Evolutionary conservation across 805 yeast species (phyloP), one percentile per base, ranked within the genome.

Genomic region (Millerozyma miso): DNA sequence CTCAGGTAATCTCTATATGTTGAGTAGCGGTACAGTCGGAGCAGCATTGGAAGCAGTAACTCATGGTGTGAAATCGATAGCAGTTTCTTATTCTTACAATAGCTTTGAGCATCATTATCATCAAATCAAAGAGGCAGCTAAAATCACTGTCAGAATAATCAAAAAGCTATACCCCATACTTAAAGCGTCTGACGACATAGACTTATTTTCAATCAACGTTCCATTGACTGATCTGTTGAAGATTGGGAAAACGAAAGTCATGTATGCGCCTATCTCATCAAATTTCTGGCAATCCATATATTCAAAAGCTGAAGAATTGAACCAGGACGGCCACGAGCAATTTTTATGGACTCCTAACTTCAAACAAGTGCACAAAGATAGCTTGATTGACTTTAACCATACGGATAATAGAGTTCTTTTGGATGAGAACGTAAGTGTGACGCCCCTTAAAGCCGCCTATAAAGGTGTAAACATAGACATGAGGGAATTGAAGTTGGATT

Each of bases 41-140:
- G 98, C 96, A 3, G 93, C 97, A 1, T 78, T 90, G 88, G 99
- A 93, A 65, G 95, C 90, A 1, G 86, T 85, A 2, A 77, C 90
- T 34, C 79, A 74, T 43, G 83, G 82, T 0, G 78, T 80, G 23
- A 81, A 73, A 50, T 69, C 96, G 4, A 74, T 93, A 48, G 97
- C 96, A 1, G 55, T 93, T 29, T 85, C 95, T 31, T 91, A 80
- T 72, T 93, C 95, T n/a, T 93, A 84, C 57, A 79, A 74, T 41
- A 61, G 69, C 19, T 64, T 75, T 37, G 61, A 67, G 15, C 81
- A 82, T 45, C 72, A 76, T 44, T 67, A 71, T 33, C 62, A 64
- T 14, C 63, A 77, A 7, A 58, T 88, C 43, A 64, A 64, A 10
- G 79, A 77, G 50, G 97, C 96, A 2, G 78, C 93, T 17, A 65